These are phyloP conservation scores for Epichloe scottii DNA, from an alignment of 2,329 filamentous ascomycete species.

Conservation along the genomic window DNA sequence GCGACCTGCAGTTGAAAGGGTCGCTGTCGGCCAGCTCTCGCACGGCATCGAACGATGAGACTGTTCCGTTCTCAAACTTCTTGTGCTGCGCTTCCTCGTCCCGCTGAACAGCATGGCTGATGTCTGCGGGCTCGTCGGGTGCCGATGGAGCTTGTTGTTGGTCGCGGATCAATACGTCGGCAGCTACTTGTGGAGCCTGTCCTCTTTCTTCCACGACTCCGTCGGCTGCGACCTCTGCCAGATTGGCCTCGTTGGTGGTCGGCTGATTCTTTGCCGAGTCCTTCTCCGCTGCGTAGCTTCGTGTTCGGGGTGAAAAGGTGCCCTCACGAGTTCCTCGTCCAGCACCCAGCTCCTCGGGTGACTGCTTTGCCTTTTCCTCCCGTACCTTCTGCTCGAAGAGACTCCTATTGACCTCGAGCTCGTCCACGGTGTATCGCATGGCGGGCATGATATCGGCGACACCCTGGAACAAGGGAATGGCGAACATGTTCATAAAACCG, in stretches of 20 bases:
- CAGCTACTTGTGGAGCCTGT: slow-evolving; percentile 12
- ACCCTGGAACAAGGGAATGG: slow-evolving; percentile 78
- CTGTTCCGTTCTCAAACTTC: slow-evolving; percentile 28
- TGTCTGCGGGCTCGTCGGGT: slow-evolving; percentile 5
- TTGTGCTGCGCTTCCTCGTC: slow-evolving; percentile 14
- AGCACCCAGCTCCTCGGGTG: slow-evolving; percentile 24
- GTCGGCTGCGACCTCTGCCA: slow-evolving; percentile 11
- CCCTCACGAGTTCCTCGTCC: slow-evolving; percentile 26
- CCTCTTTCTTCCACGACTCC: slow-evolving; percentile 11
- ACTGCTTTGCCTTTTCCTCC: slow-evolving; percentile 42
- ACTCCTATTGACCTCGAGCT: slow-evolving; percentile 64
- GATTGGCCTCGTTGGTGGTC: slow-evolving; percentile 6
- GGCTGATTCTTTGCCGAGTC: slow-evolving; percentile 13
- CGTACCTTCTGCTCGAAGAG: slow-evolving; percentile 60
- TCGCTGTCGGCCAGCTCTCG: slow-evolving; percentile 37
- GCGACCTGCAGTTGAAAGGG: slow-evolving; percentile 28
- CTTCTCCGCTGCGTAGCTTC: slow-evolving; percentile 25
- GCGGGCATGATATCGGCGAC: slow-evolving; percentile 76
- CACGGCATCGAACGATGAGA: slow-evolving; percentile 32
- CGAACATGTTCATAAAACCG: slow-evolving; percentile 94
- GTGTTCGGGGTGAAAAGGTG: slow-evolving; percentile 31
- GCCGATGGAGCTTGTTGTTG: slow-evolving; percentile 11
- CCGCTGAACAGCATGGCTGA: neutral
- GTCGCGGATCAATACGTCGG: slow-evolving; percentile 12
- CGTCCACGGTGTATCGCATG: slow-evolving; percentile 72